Conservation (phyloP, 2,329 filamentous ascomycete species). For the Neonectria punicea region DNA sequence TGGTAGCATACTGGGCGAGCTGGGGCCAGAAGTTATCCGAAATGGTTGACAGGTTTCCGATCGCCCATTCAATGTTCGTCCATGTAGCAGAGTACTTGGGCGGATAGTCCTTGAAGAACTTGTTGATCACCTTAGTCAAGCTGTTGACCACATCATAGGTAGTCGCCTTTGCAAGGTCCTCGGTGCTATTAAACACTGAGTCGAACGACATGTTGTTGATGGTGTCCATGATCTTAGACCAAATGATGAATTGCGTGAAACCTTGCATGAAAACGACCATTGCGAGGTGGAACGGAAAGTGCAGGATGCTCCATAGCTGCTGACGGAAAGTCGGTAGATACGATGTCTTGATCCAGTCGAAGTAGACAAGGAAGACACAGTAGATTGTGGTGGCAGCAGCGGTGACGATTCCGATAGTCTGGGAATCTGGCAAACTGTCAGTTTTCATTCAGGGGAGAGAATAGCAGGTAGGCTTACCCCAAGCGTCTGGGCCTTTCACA, state of each 20-base stretch:
- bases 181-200: conserved; percentile 23
- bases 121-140: conserved; percentile 27
- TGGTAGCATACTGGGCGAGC: conserved; percentile 21
- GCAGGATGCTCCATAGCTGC: conserved; percentile 66
- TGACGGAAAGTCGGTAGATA: conserved; percentile 67
- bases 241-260: conserved; percentile 65
- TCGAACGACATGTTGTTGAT: conserved; percentile 33
- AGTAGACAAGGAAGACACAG: conserved; percentile 59
- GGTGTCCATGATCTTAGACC: conserved; percentile 53
- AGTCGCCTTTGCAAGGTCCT: conserved; percentile 29
- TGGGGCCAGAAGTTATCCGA: conserved; percentile 43
- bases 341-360: conserved; percentile 73
- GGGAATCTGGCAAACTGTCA: conserved; percentile 43
- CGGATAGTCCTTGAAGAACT: conserved; percentile 43
- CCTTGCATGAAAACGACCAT: conserved; percentile 73
- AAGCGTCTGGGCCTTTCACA: conserved; percentile 53
- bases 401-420: conserved; percentile 54
- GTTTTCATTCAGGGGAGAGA: background rate
- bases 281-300: conserved; percentile 72
- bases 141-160: conserved; percentile 31
- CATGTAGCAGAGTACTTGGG: conserved; percentile 37
- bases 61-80: conserved; percentile 35
- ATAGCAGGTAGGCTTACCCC: conserved; percentile 45
- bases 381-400: conserved; percentile 55
- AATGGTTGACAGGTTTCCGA: conserved; percentile 44